These are phyloP conservation scores for Ogataea zsoltii DNA, from an alignment of 805 yeast species.

Conservation along the genomic window DNA sequence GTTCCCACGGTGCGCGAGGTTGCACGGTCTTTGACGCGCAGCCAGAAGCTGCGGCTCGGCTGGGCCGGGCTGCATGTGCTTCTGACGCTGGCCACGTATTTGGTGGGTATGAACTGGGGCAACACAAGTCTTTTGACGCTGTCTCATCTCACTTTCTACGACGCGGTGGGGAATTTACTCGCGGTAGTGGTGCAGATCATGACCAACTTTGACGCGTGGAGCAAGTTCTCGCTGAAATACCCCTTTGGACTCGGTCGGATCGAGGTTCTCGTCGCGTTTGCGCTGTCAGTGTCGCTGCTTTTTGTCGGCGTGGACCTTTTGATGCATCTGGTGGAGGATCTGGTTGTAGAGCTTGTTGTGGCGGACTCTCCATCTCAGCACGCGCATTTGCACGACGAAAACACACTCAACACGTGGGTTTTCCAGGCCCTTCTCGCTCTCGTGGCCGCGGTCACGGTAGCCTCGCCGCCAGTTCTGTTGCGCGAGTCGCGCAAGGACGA, in stretches of 20 bases:
- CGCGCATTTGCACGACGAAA: slow-evolving; percentile 28
- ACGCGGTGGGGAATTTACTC: slow-evolving; percentile 72
- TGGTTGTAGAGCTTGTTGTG: slow-evolving; percentile 46
- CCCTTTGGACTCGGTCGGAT: slow-evolving; percentile 95
- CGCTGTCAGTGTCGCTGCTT: slow-evolving; percentile 75
- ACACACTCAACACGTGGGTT: slow-evolving; percentile 23
- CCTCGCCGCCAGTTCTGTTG: slow-evolving; percentile 33
- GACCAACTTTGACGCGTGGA: slow-evolving; percentile 94
- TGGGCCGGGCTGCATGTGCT: slow-evolving; percentile 63
- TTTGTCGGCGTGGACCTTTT: slow-evolving; percentile 90
- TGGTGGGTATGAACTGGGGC: slow-evolving; percentile 56
- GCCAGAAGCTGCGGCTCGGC: slow-evolving; percentile 56
- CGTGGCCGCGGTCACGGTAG: slow-evolving; percentile 33
- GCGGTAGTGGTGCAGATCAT: slow-evolving; percentile 73
- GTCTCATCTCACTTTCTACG: slow-evolving; percentile 86
- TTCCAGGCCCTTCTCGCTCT: slow-evolving; percentile 33
- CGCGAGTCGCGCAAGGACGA: slow-evolving; percentile 1
- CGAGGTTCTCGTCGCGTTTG: slow-evolving; percentile 87
- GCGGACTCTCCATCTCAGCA: slow-evolving; percentile 28
- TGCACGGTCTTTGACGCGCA: slow-evolving; percentile 52
- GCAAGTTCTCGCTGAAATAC: slow-evolving; percentile 70
- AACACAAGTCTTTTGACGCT: slow-evolving; percentile 69
- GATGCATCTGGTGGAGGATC: slow-evolving; percentile 84
- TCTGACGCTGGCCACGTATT: slow-evolving; percentile 55
- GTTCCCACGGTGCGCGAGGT: slow-evolving; percentile 73